phyloP scores from a whole-genome alignment of 441 rosid genomes.

The Erodium texanum region DNA sequence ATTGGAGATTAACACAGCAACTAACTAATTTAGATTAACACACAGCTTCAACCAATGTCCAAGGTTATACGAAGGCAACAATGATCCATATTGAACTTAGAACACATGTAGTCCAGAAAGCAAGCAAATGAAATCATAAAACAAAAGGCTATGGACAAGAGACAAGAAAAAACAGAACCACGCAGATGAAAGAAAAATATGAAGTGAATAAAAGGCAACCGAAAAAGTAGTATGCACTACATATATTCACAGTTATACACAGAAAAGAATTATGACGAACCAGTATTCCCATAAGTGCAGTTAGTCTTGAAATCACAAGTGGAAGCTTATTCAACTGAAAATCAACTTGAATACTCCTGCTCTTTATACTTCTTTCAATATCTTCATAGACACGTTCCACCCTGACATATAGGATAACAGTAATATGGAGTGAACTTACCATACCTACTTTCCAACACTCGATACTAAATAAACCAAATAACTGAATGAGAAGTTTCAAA shows the following conservation, averaged over 20 bases:
- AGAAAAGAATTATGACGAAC: conserved; percentile 30
- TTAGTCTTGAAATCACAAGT: conserved; percentile 68
- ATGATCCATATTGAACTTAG: not conserved
- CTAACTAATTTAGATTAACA: not conserved
- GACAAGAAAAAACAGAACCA: not conserved
- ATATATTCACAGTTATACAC: not conserved
- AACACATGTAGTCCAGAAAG: not conserved
- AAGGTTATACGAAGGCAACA: not conserved
- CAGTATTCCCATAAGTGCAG: conserved; percentile 83
- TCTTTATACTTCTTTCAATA: conserved; percentile 44
- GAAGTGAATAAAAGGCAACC: not conserved
- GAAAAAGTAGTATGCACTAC: not conserved
- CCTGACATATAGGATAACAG: conserved; percentile 40
- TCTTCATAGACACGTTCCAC: conserved; percentile 76
- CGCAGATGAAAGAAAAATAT: not conserved
- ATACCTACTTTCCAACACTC: not conserved
- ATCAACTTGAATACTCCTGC: conserved; percentile 44
- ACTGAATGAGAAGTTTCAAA: not conserved
- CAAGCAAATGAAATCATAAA: not conserved
- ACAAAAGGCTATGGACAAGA: not conserved
- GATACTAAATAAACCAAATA: not conserved
- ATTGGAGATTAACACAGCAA: not conserved
- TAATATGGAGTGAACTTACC: conserved; percentile 19
- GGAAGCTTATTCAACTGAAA: conserved; percentile 67
- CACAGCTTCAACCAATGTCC: not conserved